phyloP scores from a whole-genome alignment of 2,329 filamentous ascomycete genomes.

The Tothia fuscella region DNA sequence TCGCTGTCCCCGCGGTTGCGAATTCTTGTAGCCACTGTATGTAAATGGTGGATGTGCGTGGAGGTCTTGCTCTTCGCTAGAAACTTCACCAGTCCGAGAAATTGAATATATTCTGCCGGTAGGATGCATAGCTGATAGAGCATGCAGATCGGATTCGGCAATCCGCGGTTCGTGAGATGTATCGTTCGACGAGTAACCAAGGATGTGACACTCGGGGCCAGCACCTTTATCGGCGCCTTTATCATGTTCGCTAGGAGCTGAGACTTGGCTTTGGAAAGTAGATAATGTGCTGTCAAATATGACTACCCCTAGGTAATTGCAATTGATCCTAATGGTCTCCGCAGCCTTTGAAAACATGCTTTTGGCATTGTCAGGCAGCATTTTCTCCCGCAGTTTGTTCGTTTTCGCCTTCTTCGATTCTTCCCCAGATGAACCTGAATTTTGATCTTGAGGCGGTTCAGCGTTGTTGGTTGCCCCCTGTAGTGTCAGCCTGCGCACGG shows the following conservation, averaged over 20 bases:
- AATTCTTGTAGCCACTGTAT: not conserved
- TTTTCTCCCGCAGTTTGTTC: constrained; percentile 9
- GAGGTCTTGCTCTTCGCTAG: not conserved
- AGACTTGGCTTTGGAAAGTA: constrained; percentile 22
- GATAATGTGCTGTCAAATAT: constrained; percentile 28
- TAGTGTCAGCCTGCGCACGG: constrained; percentile 10
- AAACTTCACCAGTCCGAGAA: not conserved
- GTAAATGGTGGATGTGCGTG: not conserved
- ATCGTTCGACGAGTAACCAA: not conserved
- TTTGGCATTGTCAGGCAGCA: constrained; percentile 10
- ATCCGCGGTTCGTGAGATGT: not conserved
- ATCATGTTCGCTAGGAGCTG: constrained; percentile 1
- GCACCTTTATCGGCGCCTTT: not conserved
- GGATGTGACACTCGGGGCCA: not conserved
- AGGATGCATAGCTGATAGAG: not conserved
- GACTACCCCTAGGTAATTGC: constrained; percentile 24
- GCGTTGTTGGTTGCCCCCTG: not conserved
- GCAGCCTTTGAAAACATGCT: constrained; percentile 24
- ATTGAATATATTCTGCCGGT: constrained; percentile 15
- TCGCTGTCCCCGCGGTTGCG: not conserved
- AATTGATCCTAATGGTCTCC: constrained; percentile 27
- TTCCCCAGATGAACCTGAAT: not conserved
- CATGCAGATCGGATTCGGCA: not conserved
- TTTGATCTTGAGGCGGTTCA: not conserved
- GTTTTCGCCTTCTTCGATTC: not conserved